Percentiles rank a stretch among this genome's conserved stretches.
These are phyloP conservation scores for Gossypium rotundifolium DNA, from an alignment of 345 rosid species.

Conservation along the genomic window DNA sequence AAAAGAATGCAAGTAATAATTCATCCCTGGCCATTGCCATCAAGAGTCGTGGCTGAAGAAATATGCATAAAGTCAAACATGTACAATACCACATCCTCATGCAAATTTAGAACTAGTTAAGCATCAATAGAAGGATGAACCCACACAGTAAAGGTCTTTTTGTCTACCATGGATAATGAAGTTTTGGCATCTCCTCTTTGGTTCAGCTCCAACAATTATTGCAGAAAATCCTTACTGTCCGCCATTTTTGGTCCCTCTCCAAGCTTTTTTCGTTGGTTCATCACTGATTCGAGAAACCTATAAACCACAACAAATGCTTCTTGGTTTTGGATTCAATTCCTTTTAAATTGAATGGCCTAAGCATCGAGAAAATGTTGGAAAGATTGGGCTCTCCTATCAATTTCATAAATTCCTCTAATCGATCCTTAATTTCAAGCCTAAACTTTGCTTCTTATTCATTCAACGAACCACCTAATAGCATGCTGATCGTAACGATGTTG, in stretches of 20 bases:
- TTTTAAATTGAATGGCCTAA: constrained; percentile 49
- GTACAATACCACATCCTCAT: neutral
- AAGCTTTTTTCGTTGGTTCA: neutral
- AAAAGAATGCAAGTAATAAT: constrained; percentile 59
- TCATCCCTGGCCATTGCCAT: constrained; percentile 85
- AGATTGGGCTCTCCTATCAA: constrained; percentile 39
- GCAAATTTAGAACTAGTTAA: neutral
- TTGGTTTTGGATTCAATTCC: constrained; percentile 29
- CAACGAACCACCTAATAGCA: constrained; percentile 1
- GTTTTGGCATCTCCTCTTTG: neutral
- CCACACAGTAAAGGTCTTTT: neutral
- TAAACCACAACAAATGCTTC: neutral
- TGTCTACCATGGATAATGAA: neutral
- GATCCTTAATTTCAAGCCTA: constrained; percentile 6
- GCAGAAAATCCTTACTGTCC: constrained; percentile 5
- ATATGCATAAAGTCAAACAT: constrained; percentile 6
- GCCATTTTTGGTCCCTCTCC: neutral
- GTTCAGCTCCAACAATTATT: neutral
- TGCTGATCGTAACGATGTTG: neutral
- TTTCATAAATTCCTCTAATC: constrained; percentile 20
- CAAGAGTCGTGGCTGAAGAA: constrained; percentile 50
- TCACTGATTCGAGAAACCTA: neutral
- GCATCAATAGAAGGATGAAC: neutral
- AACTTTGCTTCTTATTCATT: neutral
- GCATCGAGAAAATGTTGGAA: constrained; percentile 40